Percentiles rank a stretch among this genome's conserved stretches.
phyloP scores from a whole-genome alignment of 495 filamentous ascomycete genomes.

The Acidiella bohemica region DNA sequence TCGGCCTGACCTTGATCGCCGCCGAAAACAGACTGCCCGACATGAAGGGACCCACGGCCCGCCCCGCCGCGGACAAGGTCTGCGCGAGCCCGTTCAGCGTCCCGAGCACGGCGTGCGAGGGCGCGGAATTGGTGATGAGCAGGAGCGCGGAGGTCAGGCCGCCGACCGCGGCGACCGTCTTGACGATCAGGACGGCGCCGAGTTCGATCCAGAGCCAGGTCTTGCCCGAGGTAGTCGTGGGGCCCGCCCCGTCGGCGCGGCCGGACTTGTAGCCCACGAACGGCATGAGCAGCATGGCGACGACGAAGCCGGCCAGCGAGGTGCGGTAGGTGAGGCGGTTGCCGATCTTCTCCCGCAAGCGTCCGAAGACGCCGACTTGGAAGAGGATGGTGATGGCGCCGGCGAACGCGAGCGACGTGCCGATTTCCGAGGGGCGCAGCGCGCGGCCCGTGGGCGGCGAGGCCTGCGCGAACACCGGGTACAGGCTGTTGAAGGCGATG shows the following conservation, averaged over 20 bases:
- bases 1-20: slow-evolving; percentile 51
- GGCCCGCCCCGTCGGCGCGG: slow-evolving; percentile 27
- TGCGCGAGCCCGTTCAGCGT: slow-evolving; percentile 90
- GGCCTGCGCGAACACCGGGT: slow-evolving; percentile 77
- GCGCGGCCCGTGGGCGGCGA: slow-evolving; percentile 59
- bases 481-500: slow-evolving; percentile 78
- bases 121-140: slow-evolving; percentile 84
- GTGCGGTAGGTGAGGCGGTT: slow-evolving; percentile 72
- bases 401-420: slow-evolving; percentile 72
- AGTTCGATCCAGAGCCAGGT: slow-evolving; percentile 61
- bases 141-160: slow-evolving; percentile 81
- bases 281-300: slow-evolving; percentile 77
- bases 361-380: slow-evolving; percentile 71
- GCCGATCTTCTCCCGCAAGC: slow-evolving; percentile 64
- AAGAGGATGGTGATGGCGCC: slow-evolving; percentile 76
- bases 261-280: slow-evolving; percentile 68
- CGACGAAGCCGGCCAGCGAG: slow-evolving; percentile 65
- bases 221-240: slow-evolving; percentile 39
- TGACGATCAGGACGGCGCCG: slow-evolving; percentile 64
- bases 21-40: slow-evolving; percentile 73
- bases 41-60: slow-evolving; percentile 77
- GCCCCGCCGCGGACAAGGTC: slow-evolving; percentile 79
- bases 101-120: slow-evolving; percentile 72
- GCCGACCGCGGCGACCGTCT: slow-evolving; percentile 77
- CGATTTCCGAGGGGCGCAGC: slow-evolving; percentile 66